These are phyloP conservation scores for Trichoderma brevicompactum DNA, from an alignment of 2,329 filamentous ascomycete genomes.

Conservation along the genomic window DNA sequence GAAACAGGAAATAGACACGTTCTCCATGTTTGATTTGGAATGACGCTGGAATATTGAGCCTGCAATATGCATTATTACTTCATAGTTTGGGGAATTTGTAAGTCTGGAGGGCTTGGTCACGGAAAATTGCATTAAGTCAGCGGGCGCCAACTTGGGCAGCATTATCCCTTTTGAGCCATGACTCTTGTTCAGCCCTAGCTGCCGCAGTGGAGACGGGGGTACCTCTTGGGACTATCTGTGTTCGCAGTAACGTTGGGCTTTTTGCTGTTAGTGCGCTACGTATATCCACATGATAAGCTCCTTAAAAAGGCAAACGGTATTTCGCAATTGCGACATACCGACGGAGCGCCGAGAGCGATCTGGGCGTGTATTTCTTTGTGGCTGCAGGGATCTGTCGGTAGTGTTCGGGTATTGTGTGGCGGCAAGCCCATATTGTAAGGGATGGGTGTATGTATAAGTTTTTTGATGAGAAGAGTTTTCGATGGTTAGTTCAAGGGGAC, in stretches of 20 bases:
- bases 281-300: background rate
- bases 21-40: conserved; percentile 4
- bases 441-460: background rate
- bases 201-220: conserved; percentile 5
- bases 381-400: conserved; percentile 5
- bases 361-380: too few relatives aligned
- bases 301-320: background rate
- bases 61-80: conserved; percentile 6
- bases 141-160: background rate
- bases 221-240: too few relatives aligned
- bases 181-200: background rate
- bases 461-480: background rate
- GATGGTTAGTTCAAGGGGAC: background rate
- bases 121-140: background rate
- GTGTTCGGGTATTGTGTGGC: conserved; percentile 16
- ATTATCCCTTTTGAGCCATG: background rate
- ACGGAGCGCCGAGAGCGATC: conserved; percentile 14
- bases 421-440: too few relatives aligned
- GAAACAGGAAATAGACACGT: too few relatives aligned
- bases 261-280: background rate
- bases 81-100: background rate
- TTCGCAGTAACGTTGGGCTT: too few relatives aligned
- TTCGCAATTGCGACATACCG: conserved; percentile 26
- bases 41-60: background rate
- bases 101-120: conserved; percentile 6